A percentile compares a stretch with the other conserved stretches of the same genome.
Conservation (phyloP, 306 rosid genomes). For the Vicia villosa region DNA sequence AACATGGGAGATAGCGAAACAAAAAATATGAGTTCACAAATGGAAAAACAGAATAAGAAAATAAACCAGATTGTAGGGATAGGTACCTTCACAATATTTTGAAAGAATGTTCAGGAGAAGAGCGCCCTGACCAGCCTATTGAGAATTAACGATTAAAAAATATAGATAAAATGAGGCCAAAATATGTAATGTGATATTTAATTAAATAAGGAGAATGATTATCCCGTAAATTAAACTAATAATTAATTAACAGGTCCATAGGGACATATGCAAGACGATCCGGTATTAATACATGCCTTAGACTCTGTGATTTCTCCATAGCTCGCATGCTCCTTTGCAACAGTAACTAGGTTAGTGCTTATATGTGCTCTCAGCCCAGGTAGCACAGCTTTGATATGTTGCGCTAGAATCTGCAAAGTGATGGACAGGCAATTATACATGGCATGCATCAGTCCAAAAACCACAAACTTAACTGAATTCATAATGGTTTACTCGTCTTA, state of each 20-base stretch:
- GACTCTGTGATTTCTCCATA: slow-evolving; percentile 95
- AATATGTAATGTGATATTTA: slow-evolving; percentile 18
- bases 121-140: slow-evolving; percentile 97
- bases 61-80: slow-evolving; percentile 18
- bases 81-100: slow-evolving; percentile 85
- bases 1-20: slow-evolving; percentile 22
- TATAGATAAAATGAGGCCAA: slow-evolving; percentile 22
- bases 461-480: slow-evolving; percentile 1
- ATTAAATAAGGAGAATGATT: slow-evolving; percentile 1
- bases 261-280: slow-evolving; percentile 9
- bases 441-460: slow-evolving; percentile 30
- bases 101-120: slow-evolving; percentile 95
- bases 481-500: slow-evolving; percentile 1
- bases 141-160: slow-evolving; percentile 21
- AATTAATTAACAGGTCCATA: slow-evolving; percentile 12
- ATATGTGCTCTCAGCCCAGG: slow-evolving; percentile 94
- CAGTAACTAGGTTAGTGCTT: slow-evolving; percentile 75
- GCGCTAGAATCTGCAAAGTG: slow-evolving; percentile 78
- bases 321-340: slow-evolving; percentile 96
- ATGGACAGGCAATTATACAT: slow-evolving; percentile 29
- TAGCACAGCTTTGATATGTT: slow-evolving; percentile 82
- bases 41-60: slow-evolving; percentile 13
- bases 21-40: slow-evolving; percentile 15
- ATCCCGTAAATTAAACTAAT: slow-evolving; percentile 23
- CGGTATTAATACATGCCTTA: slow-evolving; percentile 56